Conservation (phyloP, 192 early-diverging fungal genomes). For the Gonapodya sp. region DNA sequence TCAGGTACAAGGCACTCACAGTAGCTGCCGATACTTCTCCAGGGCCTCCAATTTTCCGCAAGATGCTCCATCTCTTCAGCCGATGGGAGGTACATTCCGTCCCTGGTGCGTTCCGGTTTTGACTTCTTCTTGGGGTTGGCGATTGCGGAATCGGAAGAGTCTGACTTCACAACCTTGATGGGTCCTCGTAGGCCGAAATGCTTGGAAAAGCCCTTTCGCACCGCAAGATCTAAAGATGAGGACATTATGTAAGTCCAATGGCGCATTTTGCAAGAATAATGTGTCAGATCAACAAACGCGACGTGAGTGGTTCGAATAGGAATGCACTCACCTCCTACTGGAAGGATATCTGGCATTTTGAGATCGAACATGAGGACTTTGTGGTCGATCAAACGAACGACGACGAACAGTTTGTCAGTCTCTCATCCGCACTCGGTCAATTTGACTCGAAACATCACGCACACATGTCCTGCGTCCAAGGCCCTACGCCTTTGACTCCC, state of each 20-base stretch:
- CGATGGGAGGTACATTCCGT: conserved; percentile 10
- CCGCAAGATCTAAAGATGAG: conserved; percentile 36
- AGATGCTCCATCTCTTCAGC: conserved; percentile 40
- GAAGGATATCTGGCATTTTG: conserved; percentile 57
- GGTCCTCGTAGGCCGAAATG: conserved; percentile 47
- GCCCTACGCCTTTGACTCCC: neutral
- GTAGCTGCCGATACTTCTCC: conserved; percentile 44
- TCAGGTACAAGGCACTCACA: no score
- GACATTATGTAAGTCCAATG: no score
- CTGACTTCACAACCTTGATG: conserved; percentile 20
- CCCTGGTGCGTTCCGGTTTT: neutral
- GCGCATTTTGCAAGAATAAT: no score
- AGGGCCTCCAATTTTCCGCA: conserved; percentile 52
- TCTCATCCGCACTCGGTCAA: neutral
- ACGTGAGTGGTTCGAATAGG: no score
- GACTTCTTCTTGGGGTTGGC: neutral
- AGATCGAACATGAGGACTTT: conserved; percentile 71
- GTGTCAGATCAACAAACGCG: no score
- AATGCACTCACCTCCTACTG: conserved; percentile 24
- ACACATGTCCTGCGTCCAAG: conserved; percentile 6
- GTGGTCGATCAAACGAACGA: conserved; percentile 29
- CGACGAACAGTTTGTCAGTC: neutral
- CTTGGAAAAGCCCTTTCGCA: conserved; percentile 51
- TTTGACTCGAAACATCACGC: neutral
- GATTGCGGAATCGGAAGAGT: neutral